Evolutionary conservation across 2,329 filamentous ascomycete species (phyloP).

Genomic region (Ascomycota sp.): DNA sequence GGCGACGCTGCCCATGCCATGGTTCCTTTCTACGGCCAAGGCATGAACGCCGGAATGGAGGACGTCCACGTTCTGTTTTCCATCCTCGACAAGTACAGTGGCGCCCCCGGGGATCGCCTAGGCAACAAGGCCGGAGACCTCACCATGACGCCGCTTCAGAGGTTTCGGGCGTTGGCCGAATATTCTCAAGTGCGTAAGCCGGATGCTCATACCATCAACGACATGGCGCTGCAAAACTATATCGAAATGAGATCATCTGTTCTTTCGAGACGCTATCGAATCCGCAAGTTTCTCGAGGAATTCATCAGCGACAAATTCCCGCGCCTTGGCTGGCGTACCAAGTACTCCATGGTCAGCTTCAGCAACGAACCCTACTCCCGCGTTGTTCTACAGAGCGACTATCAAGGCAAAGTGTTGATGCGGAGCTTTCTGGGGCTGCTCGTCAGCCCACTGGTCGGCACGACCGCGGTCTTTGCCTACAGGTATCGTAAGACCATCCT

Average conservation of each 20-base stretch:
- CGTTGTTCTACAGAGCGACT: conserved; percentile 47
- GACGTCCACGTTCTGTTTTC: conserved; percentile 80
- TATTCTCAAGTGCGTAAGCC: conserved; percentile 57
- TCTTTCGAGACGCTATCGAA: conserved; percentile 51
- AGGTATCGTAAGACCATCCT: conserved; percentile 8
- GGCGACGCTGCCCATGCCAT: conserved; percentile 95
- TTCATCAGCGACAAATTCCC: conserved; percentile 58
- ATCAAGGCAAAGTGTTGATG: conserved; percentile 44
- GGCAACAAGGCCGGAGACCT: conserved; percentile 12
- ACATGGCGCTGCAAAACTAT: conserved; percentile 80
- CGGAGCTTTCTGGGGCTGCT: conserved; percentile 18
- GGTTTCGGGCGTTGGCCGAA: conserved; percentile 43
- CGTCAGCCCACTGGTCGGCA: conserved; percentile 11
- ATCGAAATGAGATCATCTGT: conserved; percentile 84
- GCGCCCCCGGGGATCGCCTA: too few species aligned
- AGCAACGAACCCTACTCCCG: conserved; percentile 82
- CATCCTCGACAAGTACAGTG: conserved; percentile 57
- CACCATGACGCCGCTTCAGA: conserved; percentile 31
- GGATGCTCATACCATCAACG: conserved; percentile 79
- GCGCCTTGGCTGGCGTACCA: conserved; percentile 67
- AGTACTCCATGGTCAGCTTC: conserved; percentile 85
- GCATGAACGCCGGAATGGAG: conserved; percentile 92
- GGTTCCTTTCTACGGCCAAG: conserved; percentile 96
- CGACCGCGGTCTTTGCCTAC: conserved; percentile 8
- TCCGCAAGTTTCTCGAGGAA: conserved; percentile 79